These are phyloP conservation scores for Pyrus betulifolia DNA, from an alignment of 306 rosid genomes.

Conservation along the genomic window DNA sequence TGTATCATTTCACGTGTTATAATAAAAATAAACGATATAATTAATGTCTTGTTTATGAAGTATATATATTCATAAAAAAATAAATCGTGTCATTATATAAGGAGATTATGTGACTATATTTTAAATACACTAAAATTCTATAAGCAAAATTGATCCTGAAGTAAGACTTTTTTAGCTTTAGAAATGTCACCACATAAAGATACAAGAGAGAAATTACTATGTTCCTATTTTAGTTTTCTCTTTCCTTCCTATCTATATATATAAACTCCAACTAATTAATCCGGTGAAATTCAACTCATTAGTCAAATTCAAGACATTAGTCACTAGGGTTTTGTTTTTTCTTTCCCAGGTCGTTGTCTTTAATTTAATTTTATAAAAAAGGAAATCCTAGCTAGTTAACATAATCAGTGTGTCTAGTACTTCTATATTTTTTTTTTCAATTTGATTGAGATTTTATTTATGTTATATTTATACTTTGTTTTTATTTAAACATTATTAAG, in stretches of 20 bases:
- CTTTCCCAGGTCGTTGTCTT: not conserved
- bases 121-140: too few relatives aligned
- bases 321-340: not conserved
- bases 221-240: not conserved
- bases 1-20: too few relatives aligned
- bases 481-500: not conserved
- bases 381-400: not conserved
- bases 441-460: not conserved
- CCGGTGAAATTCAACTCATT: not conserved
- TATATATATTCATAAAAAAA: too few relatives aligned
- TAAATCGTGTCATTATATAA: too few relatives aligned
- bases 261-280: not conserved
- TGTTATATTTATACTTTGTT: not conserved
- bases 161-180: too few relatives aligned
- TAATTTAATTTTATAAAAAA: too few relatives aligned
- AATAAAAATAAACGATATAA: too few relatives aligned
- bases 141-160: not conserved
- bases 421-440: not conserved
- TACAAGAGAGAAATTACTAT: too few relatives aligned
- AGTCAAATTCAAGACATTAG: not conserved
- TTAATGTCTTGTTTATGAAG: too few relatives aligned
- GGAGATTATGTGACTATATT: too few relatives aligned
- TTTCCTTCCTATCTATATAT: not conserved
- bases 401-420: too few relatives aligned
- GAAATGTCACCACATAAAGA: too few relatives aligned